Conservation (phyloP, 441 rosid genomes). For the Capsella rubella region DNA sequence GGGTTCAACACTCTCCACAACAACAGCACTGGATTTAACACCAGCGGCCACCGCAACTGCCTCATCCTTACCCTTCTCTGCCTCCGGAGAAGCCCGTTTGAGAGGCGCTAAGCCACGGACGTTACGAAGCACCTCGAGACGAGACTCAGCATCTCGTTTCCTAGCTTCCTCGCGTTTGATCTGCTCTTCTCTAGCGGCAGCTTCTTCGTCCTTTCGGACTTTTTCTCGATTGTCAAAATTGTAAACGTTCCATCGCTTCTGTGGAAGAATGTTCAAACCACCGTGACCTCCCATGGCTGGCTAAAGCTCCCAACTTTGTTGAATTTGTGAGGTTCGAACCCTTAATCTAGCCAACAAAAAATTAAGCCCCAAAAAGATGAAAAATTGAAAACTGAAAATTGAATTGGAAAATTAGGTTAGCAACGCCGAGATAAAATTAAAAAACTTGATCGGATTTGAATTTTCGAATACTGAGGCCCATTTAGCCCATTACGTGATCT, state of each 20-base stretch:
- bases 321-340: not conserved
- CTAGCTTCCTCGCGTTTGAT: conserved; percentile 74
- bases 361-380: not conserved
- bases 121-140: conserved; percentile 74
- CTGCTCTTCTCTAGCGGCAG: conserved; percentile 83
- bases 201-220: conserved; percentile 81
- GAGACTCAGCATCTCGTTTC: conserved; percentile 78
- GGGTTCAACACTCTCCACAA: conserved; percentile 19
- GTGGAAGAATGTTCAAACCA: conserved; percentile 93
- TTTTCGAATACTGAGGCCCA: not conserved
- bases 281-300: conserved; percentile 90
- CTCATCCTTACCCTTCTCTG: conserved; percentile 43
- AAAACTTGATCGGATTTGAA: not conserved
- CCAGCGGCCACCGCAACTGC: conserved; percentile 25
- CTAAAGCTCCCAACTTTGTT: not conserved
- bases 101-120: conserved; percentile 79
- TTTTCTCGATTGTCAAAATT: conserved; percentile 84
- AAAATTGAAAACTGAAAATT: not conserved
- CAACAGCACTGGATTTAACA: conserved; percentile 16
- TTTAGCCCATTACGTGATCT: not conserved
- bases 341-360: not conserved
- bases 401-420: not conserved
- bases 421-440: not conserved
- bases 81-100: conserved; percentile 46
- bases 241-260: conserved; percentile 93